Evolutionary conservation across 306 rosid species (phyloP), one percentile per base, ranked within the genome.

Genomic region (Trifolium subterraneum): DNA sequence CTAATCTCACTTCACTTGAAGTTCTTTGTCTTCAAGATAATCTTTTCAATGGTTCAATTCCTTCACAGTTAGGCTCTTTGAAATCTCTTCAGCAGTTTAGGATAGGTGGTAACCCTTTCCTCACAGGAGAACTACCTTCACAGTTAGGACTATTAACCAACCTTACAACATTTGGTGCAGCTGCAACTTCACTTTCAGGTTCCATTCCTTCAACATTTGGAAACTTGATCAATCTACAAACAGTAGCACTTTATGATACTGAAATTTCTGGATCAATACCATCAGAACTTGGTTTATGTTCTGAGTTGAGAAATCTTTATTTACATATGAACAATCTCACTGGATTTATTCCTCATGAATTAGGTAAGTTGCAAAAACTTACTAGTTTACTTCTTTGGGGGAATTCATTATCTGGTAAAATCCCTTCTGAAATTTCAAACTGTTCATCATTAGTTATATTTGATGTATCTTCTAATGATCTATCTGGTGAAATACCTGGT

Each of bases 111-210:
- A 94, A 94, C 75, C 97, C 92, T 19, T 86, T 87, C 63, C 86
- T 94, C 70, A 85, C 78, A 2, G 99, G 99, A 64, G 85, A 84
- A 61, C 86, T 95, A 66, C 99, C 98, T 3, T 72, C 84, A 3
- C 87, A 92, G 45, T 36, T 95, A 42, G 98, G 98, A 47, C 68
- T 88, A 7, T 93, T 95, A 50, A 80, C 88, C 45, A 95, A 92
- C 62, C 95, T 95, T 78, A 92, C 99, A 29, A 87, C 88, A 48
- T 95, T 95, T 78, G 99, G 99, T 42, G 98, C 89, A 0, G 99
- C 99, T 1, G 88, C 96, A 19, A 92, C 99, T 1, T 95, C 88
- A n/a, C 93, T 94, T 79, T 88, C 97, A 0, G 99, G 98, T 39
- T 59, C 64, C 38, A 84, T 95, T 51, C 98, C 99, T 19, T 77